These are phyloP conservation scores for Aspergillus ochraceoroseus DNA, from an alignment of 2,329 filamentous ascomycete species.

Conservation along the genomic window DNA sequence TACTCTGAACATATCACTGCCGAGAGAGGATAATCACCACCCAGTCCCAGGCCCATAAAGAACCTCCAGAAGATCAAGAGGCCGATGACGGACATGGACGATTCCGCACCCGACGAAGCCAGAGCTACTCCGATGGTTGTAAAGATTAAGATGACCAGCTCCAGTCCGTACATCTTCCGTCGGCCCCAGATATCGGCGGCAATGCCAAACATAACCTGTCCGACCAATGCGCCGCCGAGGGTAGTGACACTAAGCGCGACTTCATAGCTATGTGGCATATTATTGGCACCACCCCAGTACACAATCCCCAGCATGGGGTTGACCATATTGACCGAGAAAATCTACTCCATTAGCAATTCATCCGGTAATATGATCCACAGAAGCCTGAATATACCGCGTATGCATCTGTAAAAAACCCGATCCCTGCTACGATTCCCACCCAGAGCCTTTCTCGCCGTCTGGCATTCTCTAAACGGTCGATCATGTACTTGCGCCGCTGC, in stretches of 20 bases:
- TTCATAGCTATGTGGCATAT: constrained; percentile 7
- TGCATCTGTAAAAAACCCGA: constrained; percentile 17
- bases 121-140: constrained; percentile 41
- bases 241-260: constrained; percentile 19
- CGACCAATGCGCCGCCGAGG: constrained; percentile 28
- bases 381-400: constrained; percentile 8
- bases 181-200: constrained; percentile 42
- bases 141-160: constrained; percentile 43
- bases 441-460: constrained; percentile 16
- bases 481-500: constrained; percentile 15
- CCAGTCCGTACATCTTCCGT: constrained; percentile 45
- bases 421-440: constrained; percentile 15
- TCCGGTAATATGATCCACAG: too few relatives aligned
- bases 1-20: constrained; percentile 60
- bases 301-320: constrained; percentile 14
- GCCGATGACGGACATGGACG: constrained; percentile 36
- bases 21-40: constrained; percentile 62
- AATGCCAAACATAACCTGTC: constrained; percentile 30
- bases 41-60: constrained; percentile 50
- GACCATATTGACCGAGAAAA: constrained; percentile 20
- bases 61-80: constrained; percentile 43
- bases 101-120: constrained; percentile 36
- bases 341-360: constrained; percentile 9
- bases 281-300: constrained; percentile 6
- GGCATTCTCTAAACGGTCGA: constrained; percentile 14